phyloP scores from a whole-genome alignment of 306 rosid genomes.

The Vicia villosa region DNA sequence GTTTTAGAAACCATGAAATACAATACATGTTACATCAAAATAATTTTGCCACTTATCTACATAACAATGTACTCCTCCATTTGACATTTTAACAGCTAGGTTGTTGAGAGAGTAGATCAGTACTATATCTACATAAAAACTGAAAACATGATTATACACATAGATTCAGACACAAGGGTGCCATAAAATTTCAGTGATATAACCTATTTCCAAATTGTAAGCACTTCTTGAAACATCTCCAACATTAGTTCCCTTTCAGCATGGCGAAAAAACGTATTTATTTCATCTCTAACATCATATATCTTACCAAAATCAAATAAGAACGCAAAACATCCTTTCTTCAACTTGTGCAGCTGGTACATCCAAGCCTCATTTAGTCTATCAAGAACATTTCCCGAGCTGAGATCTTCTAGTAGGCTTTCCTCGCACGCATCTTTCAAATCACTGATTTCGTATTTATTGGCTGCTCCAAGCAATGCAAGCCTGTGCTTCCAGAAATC shows the following conservation, averaged over 20 bases:
- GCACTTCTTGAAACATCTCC: slow-evolving; percentile 82
- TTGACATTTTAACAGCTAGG: not conserved
- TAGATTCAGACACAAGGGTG: not conserved
- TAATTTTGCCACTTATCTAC: slow-evolving; percentile 19
- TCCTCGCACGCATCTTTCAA: slow-evolving; percentile 77
- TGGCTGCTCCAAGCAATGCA: slow-evolving; percentile 68
- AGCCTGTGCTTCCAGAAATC: slow-evolving; percentile 80
- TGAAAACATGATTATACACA: slow-evolving; percentile 27
- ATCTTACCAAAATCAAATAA: slow-evolving; percentile 79
- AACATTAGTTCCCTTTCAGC: slow-evolving; percentile 68
- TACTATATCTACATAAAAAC: slow-evolving; percentile 1
- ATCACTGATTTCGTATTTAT: slow-evolving; percentile 60
- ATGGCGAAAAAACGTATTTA: slow-evolving; percentile 50
- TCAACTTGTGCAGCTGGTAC: slow-evolving; percentile 62
- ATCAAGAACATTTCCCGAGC: slow-evolving; percentile 63
- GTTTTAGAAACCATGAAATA: not conserved
- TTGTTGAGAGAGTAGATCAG: slow-evolving; percentile 1
- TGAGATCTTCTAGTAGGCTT: slow-evolving; percentile 78
- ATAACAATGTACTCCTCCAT: not conserved
- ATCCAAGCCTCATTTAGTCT: slow-evolving; percentile 77
- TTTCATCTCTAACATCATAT: slow-evolving; percentile 64
- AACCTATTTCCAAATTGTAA: slow-evolving; percentile 60
- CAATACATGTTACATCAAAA: not conserved
- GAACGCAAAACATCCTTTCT: slow-evolving; percentile 71
- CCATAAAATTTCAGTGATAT: not conserved